These are phyloP conservation scores for Candida tunisiensis DNA, from an alignment of 1,139 yeast genomes.

Conservation along the genomic window DNA sequence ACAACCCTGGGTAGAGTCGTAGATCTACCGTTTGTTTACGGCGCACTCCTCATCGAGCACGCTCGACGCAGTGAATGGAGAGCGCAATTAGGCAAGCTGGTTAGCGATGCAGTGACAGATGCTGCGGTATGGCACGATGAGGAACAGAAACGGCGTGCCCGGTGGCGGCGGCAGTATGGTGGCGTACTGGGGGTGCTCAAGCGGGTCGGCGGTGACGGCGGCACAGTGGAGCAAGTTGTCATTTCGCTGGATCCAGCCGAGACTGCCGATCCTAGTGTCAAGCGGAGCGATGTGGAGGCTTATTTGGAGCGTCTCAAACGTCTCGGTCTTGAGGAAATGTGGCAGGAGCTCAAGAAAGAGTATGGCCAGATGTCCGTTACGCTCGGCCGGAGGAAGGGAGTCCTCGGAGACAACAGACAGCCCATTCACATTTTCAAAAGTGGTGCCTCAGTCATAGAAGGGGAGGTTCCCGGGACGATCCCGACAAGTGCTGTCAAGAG, in stretches of 20 bases:
- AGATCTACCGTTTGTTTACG: slow-evolving; percentile 70
- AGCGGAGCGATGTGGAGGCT: not conserved
- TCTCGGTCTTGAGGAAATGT: not conserved
- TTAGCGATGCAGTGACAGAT: slow-evolving; percentile 38
- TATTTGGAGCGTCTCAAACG: not conserved
- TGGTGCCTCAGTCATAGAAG: too few relatives aligned
- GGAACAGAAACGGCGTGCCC: slow-evolving; percentile 38
- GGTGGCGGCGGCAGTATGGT: slow-evolving; percentile 53
- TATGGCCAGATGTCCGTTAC: not conserved
- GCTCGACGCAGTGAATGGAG: slow-evolving; percentile 58
- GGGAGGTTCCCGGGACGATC: not conserved
- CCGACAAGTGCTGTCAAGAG: slow-evolving; percentile 1
- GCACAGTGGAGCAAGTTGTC: not conserved
- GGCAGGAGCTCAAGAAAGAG: not conserved
- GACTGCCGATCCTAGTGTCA: too few relatives aligned
- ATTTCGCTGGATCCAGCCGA: too few relatives aligned
- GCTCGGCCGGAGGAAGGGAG: too few relatives aligned
- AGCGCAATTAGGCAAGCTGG: slow-evolving; percentile 32
- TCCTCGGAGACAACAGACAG: too few relatives aligned
- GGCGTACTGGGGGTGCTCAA: slow-evolving; percentile 2
- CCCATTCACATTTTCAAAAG: too few relatives aligned
- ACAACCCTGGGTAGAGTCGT: slow-evolving; percentile 32
- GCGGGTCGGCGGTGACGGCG: slow-evolving; percentile 3
- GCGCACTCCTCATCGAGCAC: slow-evolving; percentile 54
- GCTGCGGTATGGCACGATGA: slow-evolving; percentile 39